Evolutionary conservation across 2,329 filamentous ascomycete genomes (phyloP).

Genomic region (Furcasterigmium furcatum): DNA sequence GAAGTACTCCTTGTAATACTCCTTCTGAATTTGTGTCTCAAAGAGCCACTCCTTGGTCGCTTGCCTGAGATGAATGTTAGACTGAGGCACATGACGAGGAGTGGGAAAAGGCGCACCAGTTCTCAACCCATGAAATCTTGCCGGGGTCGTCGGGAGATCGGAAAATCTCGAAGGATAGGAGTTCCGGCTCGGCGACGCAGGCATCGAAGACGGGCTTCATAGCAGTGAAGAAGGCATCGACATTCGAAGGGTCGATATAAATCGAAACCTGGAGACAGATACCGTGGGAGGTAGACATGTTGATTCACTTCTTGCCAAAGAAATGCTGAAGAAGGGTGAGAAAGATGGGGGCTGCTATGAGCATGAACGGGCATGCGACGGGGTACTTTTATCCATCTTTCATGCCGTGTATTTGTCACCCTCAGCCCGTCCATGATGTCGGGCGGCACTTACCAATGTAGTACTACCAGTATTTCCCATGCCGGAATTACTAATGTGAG

Average conservation of each 20-base stretch:
- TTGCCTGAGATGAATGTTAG: background rate
- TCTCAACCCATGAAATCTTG: constrained; percentile 33
- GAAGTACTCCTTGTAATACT: background rate
- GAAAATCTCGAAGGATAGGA: constrained; percentile 40
- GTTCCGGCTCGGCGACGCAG: constrained; percentile 37
- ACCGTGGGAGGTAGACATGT: background rate
- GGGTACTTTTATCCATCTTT: too few relatives aligned
- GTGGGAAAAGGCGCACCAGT: constrained; percentile 24
- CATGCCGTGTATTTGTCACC: too few relatives aligned
- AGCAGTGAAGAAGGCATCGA: background rate
- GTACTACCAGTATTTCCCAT: too few relatives aligned
- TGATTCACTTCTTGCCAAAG: too few relatives aligned
- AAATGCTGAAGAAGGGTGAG: too few relatives aligned
- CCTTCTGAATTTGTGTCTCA: background rate
- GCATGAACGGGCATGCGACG: too few relatives aligned
- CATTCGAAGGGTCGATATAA: background rate
- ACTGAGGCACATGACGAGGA: background rate
- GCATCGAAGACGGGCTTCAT: constrained; percentile 31
- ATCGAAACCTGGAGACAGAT: background rate
- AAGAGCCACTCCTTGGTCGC: background rate
- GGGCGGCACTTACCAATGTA: too few relatives aligned
- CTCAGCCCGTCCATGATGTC: too few relatives aligned
- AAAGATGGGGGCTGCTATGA: too few relatives aligned
- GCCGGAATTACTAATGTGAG: too few relatives aligned
- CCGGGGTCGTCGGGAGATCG: constrained; percentile 29